phyloP scores from a whole-genome alignment of 202 grass and related monocot species.

The Dendrocalamus latiflorus region DNA sequence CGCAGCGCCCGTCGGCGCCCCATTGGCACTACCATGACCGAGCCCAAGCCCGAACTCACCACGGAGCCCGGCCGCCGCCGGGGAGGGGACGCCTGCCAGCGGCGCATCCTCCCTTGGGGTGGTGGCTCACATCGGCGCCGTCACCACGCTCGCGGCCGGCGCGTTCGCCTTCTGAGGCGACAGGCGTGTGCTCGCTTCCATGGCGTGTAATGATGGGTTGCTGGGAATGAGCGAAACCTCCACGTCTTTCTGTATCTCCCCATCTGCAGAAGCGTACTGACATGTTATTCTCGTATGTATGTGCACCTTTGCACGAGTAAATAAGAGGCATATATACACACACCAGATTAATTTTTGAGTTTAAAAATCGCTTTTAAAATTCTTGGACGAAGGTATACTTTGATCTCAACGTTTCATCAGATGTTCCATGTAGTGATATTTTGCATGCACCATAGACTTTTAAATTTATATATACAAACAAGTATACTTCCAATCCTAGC shows the following conservation, averaged over 20 bases:
- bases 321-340: background rate
- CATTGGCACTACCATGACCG: slow-evolving; percentile 40
- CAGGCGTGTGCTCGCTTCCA: background rate
- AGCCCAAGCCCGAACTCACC: slow-evolving; percentile 8
- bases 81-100: background rate
- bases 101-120: background rate
- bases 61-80: slow-evolving; percentile 19
- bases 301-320: background rate
- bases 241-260: background rate
- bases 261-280: background rate
- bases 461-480: too few species aligned
- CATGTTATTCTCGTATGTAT: too few species aligned
- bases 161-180: slow-evolving; percentile 24
- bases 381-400: too few species aligned
- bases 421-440: too few species aligned
- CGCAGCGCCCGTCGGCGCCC: slow-evolving; percentile 33
- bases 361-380: too few species aligned
- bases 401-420: too few species aligned
- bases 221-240: too few species aligned
- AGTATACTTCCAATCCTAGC: too few species aligned
- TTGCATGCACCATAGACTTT: too few species aligned
- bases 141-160: background rate
- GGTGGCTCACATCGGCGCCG: background rate
- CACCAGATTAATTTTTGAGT: too few species aligned
- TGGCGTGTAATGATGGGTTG: background rate